Base-by-base conservation (phyloP, 768 basidiomycete genomes). In the Amanita muscaria region DNA sequence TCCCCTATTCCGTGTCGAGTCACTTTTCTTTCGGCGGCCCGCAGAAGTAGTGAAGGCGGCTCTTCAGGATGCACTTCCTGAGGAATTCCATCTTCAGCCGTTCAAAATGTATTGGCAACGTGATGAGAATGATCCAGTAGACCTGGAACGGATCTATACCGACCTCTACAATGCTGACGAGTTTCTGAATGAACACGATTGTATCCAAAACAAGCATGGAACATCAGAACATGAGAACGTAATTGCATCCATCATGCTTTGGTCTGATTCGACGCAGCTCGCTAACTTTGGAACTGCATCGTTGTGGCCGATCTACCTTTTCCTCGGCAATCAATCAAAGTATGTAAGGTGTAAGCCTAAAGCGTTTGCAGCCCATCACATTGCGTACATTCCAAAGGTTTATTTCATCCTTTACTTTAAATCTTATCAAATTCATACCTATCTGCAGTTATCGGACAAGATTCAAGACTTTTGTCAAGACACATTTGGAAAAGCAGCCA, bases 381-480 rank as follows among this genome's bases (percentile, higher is more conserved):
- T 72, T 3, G 70, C 66, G 9, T 73, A 72, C 51, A 61, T 75
- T 19, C 69, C 68, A 0, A 54, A 57, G 10, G 68, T 71, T 56
- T 4, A 35, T 29, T 29, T 16, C 14, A 15, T 5, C 33, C 18
- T 38, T 27, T 38, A 31, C 9, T 3, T 21, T 21, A 14, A 19
- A 43, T 27, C n/a, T 1, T 12, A 14, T 27, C 16, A 3, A 21
- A 30, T 40, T 4, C 39, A 4, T 30, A 14, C n/a, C n/a, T n/a
- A n/a, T n/a, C 16, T 10, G 18, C 18, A 65, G 60, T 49, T 68
- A 4, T 61, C 60, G 0, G 62, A 62, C 33, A 22, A 40, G 1
- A 48, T 66, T 12, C 57, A 62, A 19, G 63, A 37, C 5, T 18
- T 18, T 33, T 10, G n/a, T 22, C 22, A 5, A 39, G 38, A 21